phyloP scores from a whole-genome alignment of 2,329 filamentous ascomycete genomes.

The Aspergillus pseudoglaucus region DNA sequence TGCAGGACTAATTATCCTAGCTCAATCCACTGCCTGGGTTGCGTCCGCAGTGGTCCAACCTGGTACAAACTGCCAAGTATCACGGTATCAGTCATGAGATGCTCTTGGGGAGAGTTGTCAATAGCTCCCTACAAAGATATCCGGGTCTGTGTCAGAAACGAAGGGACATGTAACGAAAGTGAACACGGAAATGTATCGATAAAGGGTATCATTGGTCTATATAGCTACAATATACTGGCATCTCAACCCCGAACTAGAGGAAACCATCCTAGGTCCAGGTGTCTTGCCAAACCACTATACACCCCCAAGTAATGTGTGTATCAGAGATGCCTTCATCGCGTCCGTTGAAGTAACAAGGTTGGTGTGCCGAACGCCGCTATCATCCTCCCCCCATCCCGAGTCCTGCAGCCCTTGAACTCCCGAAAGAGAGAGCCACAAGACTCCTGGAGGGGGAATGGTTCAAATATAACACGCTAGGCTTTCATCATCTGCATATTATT shows the following conservation, averaged over 20 bases:
- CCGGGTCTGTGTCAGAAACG: too few relatives aligned
- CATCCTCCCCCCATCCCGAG: constrained; percentile 65
- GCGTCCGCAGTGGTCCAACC: constrained; percentile 5
- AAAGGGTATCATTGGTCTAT: too few relatives aligned
- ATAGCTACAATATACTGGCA: too few relatives aligned
- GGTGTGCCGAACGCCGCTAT: constrained; percentile 99
- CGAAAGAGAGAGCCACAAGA: constrained; percentile 67
- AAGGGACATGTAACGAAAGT: too few relatives aligned
- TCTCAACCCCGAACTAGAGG: too few relatives aligned
- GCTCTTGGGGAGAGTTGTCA: constrained; percentile 5
- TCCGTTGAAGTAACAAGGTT: constrained; percentile 92
- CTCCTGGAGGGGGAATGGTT: constrained; percentile 60
- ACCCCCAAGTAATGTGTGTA: constrained; percentile 48
- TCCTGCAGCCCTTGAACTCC: constrained; percentile 77
- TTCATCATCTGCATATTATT: constrained; percentile 81
- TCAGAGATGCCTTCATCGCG: constrained; percentile 99
- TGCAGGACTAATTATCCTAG: not conserved
- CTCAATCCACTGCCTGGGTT: constrained; percentile 11
- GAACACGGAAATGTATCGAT: too few relatives aligned
- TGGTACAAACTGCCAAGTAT: constrained; percentile 4
- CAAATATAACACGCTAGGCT: constrained; percentile 94
- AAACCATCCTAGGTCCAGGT: too few relatives aligned
- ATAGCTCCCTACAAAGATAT: not conserved
- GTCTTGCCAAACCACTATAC: constrained; percentile 9
- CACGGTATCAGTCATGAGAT: constrained; percentile 7